Conservation (phyloP, 2,329 filamentous ascomycete genomes). For the Aspergillus hiratsukae region DNA sequence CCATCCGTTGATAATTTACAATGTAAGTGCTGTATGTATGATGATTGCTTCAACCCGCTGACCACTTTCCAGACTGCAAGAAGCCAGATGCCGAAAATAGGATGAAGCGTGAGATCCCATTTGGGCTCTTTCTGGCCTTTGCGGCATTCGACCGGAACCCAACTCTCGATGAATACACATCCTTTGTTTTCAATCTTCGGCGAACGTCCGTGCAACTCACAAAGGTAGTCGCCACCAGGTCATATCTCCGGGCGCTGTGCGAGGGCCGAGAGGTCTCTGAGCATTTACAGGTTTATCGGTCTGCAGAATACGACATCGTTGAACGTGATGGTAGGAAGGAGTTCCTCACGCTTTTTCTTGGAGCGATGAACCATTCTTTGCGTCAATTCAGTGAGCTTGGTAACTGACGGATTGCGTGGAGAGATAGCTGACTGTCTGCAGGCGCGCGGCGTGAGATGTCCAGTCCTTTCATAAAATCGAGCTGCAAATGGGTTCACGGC, state of each 20-base stretch:
- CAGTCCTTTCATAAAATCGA: no score
- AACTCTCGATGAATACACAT: neutral
- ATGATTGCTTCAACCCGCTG: neutral
- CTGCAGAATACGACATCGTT: neutral
- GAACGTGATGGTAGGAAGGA: neutral
- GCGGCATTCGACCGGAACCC: neutral
- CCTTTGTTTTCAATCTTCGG: neutral
- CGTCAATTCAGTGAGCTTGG: neutral
- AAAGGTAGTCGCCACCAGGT: neutral
- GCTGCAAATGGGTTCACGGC: no score
- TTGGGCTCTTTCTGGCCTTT: neutral
- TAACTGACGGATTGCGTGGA: no score
- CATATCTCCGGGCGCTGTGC: neutral
- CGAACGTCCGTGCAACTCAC: neutral
- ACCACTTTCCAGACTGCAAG: neutral
- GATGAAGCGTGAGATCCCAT: neutral
- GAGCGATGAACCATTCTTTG: neutral
- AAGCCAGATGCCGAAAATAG: neutral
- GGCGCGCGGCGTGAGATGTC: no score
- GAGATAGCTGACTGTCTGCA: no score
- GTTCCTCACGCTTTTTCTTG: neutral
- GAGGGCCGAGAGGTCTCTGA: neutral
- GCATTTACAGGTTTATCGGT: neutral
- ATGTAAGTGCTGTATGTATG: neutral
- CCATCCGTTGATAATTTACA: neutral